Percentiles rank a stretch among this genome's conserved stretches.
Conservation (phyloP, 176 grass and related monocot genomes). For the Avena atlantica region DNA sequence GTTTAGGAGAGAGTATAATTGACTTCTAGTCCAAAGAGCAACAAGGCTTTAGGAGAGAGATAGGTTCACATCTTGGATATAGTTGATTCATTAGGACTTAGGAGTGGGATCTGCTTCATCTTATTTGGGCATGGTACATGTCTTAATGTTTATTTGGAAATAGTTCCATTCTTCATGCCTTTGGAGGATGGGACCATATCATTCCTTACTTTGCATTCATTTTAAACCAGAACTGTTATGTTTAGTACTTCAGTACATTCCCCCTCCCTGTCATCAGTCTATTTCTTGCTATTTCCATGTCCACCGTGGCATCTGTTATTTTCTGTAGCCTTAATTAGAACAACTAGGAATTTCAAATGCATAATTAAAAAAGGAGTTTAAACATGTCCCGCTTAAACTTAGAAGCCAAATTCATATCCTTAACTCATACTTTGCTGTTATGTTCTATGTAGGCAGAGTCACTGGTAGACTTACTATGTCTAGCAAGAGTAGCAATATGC, state of each 20-base stretch:
- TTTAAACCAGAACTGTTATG: background rate
- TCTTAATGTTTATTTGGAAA: background rate
- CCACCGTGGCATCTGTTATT: background rate
- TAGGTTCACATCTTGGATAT: background rate
- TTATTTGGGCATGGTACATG: background rate
- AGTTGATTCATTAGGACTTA: background rate
- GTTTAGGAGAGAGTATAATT: background rate
- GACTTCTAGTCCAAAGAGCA: background rate
- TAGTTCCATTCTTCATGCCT: background rate
- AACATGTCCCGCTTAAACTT: background rate
- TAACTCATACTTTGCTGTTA: background rate
- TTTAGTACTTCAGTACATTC: background rate
- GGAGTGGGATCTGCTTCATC: background rate
- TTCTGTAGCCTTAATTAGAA: background rate
- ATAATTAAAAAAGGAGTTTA: background rate
- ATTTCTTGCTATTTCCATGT: background rate
- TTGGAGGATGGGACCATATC: background rate
- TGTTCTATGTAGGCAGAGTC: constrained; percentile 17
- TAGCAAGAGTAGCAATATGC: constrained; percentile 55
- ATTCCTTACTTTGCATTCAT: background rate
- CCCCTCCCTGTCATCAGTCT: background rate
- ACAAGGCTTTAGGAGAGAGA: background rate
- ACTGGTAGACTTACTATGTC: constrained; percentile 26
- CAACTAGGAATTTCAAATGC: constrained; percentile 2
- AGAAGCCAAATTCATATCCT: background rate